A percentile compares a stretch with the other conserved stretches of the same genome.
Conservation (phyloP, 495 filamentous ascomycete genomes). For the Trichoderma orchidacearum region DNA sequence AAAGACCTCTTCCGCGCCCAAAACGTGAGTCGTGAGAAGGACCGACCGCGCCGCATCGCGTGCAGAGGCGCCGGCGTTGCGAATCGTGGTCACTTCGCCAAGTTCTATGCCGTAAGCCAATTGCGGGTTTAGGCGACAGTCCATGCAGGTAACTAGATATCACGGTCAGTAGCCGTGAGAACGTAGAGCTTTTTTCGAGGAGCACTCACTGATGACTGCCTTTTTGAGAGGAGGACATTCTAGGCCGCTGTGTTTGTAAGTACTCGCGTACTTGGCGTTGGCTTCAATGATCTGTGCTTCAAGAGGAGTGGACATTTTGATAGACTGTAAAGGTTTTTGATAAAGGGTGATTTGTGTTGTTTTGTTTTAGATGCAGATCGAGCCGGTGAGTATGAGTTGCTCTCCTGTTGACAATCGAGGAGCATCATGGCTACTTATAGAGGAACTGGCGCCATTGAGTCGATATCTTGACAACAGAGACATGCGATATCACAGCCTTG, state of each 20-base stretch:
- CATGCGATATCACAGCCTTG: too few relatives aligned
- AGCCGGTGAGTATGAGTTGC: neutral
- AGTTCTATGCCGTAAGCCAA: neutral
- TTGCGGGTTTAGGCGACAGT: neutral
- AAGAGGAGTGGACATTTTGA: neutral
- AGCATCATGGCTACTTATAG: neutral
- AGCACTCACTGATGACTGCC: neutral
- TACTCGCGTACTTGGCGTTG: neutral
- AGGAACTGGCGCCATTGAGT: too few relatives aligned
- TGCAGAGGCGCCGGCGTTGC: neutral
- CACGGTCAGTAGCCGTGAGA: neutral
- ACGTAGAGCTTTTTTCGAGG: neutral
- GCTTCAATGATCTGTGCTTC: neutral
- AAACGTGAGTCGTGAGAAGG: neutral
- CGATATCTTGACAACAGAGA: too few relatives aligned
- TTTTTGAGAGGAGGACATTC: neutral
- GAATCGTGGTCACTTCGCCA: neutral
- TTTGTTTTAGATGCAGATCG: neutral
- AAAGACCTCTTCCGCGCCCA: neutral
- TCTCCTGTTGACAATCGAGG: neutral
- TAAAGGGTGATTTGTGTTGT: neutral
- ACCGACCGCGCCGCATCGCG: neutral
- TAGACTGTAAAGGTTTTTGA: neutral
- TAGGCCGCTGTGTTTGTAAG: neutral
- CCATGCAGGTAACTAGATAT: neutral